Base-by-base conservation (phyloP, 75 land plant species). In the Sequoiadendron giganteum region DNA sequence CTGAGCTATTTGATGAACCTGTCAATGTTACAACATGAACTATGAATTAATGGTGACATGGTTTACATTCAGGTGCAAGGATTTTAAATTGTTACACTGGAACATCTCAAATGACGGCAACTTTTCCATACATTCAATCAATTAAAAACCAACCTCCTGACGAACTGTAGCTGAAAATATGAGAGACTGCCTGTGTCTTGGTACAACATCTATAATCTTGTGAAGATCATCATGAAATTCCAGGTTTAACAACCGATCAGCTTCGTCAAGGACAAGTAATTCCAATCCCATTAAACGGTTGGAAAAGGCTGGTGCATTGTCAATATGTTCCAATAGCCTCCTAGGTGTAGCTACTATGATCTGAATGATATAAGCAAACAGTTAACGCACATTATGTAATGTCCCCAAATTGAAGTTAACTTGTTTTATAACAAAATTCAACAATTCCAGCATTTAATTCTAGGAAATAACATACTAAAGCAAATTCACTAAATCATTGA, bases 301-400 rank as follows among this genome's bases (percentile, higher is more conserved):
- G 48, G 94, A 92, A 38, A 96, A 91, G 3, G 92, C 94, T 80
- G 93, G 87, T 83, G 90, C 92, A 85, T 91, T 94, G 79, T 95
- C 96, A 68, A 94, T 88, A 82, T 96, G 97, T 84, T 96, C 97
- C 89, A 96, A 91, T 65, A 96, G 86, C 79, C 97, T 93, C 75
- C 95, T 95, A 90, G 98, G 98, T 16, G 97, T 96, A 54, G 96
- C 98, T 84, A 96, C 93, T 82, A 96, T 43, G 25, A 96, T 94
- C 98, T 96, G 93, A 81, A 88, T 78, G 87, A 40, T 38, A 89
- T 21, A 88, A 85, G 38, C 14, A 55, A 81, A 87, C 30, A 47
- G 21, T 80, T 19, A 48, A 30, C 32, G 48, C 38, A 36, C 38
- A 36, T 0, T 36, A 36, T 36, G 38, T 36, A 36, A 36, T 36